Evolutionary conservation across 1,284 basidiomycete species (phyloP).

Genomic region (Fomitiporia mediterranea): DNA sequence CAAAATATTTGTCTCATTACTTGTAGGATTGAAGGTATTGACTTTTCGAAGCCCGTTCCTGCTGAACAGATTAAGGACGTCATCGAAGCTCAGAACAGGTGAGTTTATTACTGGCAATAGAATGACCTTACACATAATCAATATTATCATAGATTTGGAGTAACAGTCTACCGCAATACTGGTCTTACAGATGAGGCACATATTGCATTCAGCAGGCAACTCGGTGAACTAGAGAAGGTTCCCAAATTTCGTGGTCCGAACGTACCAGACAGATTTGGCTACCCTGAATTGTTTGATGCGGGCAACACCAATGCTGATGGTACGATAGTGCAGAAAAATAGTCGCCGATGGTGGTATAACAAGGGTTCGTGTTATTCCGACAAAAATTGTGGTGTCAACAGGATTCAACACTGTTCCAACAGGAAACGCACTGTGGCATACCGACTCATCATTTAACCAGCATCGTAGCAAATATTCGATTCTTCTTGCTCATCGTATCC

Average conservation of each 20-base stretch:
- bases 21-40: constrained; percentile 22
- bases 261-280: constrained; percentile 11
- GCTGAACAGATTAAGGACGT: constrained; percentile 17
- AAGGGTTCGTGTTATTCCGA: constrained; percentile 20
- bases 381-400: not conserved
- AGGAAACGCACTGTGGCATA: constrained; percentile 28
- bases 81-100: constrained; percentile 20
- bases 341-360: constrained; percentile 24
- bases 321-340: constrained; percentile 20
- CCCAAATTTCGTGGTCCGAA: constrained; percentile 23
- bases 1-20: not conserved
- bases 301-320: constrained; percentile 24
- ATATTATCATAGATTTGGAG: constrained; percentile 23
- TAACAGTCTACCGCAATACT: constrained; percentile 28
- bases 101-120: not conserved
- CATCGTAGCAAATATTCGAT: constrained; percentile 27
- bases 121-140: too few species aligned
- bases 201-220: constrained; percentile 25
- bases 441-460: constrained; percentile 28
- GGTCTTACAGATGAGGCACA: constrained; percentile 25
- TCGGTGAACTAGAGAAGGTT: constrained; percentile 25
- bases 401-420: not conserved
- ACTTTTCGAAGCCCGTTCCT: constrained; percentile 22
- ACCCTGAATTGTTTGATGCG: constrained; percentile 24
- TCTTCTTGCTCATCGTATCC: constrained; percentile 28